These are phyloP conservation scores for Colletotrichum sp. DNA, from an alignment of 2,329 filamentous ascomycete genomes.

Conservation along the genomic window DNA sequence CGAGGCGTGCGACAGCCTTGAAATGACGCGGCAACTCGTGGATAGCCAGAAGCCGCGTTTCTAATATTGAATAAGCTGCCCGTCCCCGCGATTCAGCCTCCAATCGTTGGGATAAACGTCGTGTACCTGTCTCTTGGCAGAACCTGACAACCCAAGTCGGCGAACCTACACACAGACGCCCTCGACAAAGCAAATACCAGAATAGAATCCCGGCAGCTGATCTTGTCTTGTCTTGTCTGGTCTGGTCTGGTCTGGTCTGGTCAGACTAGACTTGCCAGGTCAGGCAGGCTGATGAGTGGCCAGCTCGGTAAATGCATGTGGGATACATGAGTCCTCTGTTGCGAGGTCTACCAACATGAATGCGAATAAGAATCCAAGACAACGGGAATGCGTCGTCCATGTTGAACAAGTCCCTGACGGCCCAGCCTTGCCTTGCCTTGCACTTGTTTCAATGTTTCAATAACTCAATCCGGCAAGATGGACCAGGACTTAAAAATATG, in stretches of 20 bases:
- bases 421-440: background rate
- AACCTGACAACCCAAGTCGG: background rate
- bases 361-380: background rate
- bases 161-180: background rate
- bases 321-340: background rate
- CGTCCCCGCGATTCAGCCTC: background rate
- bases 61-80: background rate
- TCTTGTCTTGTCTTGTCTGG: background rate
- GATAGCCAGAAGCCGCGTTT: background rate
- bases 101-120: background rate
- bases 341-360: background rate
- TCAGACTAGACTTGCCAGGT: background rate
- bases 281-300: background rate
- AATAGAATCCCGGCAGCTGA: background rate
- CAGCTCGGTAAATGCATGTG: background rate
- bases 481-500: background rate
- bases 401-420: background rate
- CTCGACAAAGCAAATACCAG: background rate
- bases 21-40: constrained; percentile 3
- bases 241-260: background rate
- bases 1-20: background rate
- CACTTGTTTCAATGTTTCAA: background rate
- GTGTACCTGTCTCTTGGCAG: background rate
- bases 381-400: background rate
- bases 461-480: background rate